Evolutionary conservation across 768 basidiomycete genomes (phyloP).

Genomic region (Tricholoma sp.): DNA sequence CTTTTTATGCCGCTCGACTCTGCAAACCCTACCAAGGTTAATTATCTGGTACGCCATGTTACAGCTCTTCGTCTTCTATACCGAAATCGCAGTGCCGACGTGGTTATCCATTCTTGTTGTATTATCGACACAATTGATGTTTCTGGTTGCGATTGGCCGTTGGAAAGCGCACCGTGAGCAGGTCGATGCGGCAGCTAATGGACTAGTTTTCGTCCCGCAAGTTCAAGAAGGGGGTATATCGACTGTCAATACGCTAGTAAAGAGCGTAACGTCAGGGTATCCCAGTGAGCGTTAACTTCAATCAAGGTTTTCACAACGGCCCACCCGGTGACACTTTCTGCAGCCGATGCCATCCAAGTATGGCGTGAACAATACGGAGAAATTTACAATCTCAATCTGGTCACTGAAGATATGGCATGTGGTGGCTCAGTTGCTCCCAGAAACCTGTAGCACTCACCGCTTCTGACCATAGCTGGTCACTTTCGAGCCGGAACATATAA

Average conservation of each 20-base stretch:
- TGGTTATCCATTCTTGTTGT: not conserved
- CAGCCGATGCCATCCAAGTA: slow-evolving; percentile 26
- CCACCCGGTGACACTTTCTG: not conserved
- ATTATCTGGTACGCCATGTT: not conserved
- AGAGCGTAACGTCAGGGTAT: slow-evolving; percentile 26
- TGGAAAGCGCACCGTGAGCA: not conserved
- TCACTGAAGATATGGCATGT: slow-evolving; percentile 28
- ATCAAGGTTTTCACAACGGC: not conserved
- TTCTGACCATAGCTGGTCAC: slow-evolving; percentile 31
- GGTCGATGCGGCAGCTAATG: slow-evolving; percentile 22
- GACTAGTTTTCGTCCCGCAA: slow-evolving; percentile 27
- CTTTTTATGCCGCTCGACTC: not conserved
- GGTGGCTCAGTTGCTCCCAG: not conserved
- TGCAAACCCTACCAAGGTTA: not conserved
- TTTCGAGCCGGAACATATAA: slow-evolving; percentile 32
- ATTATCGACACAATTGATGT: not conserved
- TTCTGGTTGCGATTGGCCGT: not conserved
- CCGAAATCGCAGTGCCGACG: not conserved
- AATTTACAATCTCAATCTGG: slow-evolving; percentile 21
- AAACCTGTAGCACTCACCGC: not conserved
- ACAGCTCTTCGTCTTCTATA: not conserved
- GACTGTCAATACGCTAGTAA: slow-evolving; percentile 13
- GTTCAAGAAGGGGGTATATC: slow-evolving; percentile 22
- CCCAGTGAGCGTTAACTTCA: slow-evolving; percentile 23
- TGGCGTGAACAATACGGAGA: slow-evolving; percentile 20